Evolutionary conservation across 1,139 yeast species (phyloP).

Genomic region (Pichia sp.): DNA sequence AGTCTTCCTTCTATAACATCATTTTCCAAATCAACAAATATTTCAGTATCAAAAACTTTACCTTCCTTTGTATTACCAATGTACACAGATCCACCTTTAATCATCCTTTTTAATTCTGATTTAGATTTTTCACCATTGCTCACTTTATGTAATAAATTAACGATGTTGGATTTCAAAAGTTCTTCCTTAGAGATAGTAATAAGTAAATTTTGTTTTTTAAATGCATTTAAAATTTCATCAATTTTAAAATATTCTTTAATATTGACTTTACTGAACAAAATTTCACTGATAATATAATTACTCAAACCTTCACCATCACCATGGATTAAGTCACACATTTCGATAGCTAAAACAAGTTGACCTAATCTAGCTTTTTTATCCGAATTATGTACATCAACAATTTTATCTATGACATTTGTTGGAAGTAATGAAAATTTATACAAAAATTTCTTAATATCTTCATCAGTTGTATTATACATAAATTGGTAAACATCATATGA

Average conservation of each 20-base stretch:
- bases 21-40: constrained; percentile 37
- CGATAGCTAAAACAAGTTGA: constrained; percentile 72
- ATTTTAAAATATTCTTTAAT: constrained; percentile 39
- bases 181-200: constrained; percentile 34
- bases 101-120: constrained; percentile 46
- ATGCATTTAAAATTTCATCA: constrained; percentile 50
- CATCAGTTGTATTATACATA: constrained; percentile 75
- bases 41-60: constrained; percentile 47
- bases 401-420: constrained; percentile 44
- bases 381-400: constrained; percentile 45
- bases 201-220: constrained; percentile 57
- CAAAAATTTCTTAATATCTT: constrained; percentile 61
- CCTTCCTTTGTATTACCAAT: constrained; percentile 53
- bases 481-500: constrained; percentile 84
- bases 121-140: constrained; percentile 37
- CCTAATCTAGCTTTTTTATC: constrained; percentile 65
- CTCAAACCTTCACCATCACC: constrained; percentile 65
- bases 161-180: constrained; percentile 16
- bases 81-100: constrained; percentile 69
- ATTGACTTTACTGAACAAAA: constrained; percentile 23
- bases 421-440: constrained; percentile 79
- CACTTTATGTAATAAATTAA: constrained; percentile 20
- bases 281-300: constrained; percentile 28
- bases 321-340: constrained; percentile 80
- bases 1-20: constrained; percentile 56